phyloP scores from a whole-genome alignment of 1,284 basidiomycete species.

The Apiotrichum siamense region DNA sequence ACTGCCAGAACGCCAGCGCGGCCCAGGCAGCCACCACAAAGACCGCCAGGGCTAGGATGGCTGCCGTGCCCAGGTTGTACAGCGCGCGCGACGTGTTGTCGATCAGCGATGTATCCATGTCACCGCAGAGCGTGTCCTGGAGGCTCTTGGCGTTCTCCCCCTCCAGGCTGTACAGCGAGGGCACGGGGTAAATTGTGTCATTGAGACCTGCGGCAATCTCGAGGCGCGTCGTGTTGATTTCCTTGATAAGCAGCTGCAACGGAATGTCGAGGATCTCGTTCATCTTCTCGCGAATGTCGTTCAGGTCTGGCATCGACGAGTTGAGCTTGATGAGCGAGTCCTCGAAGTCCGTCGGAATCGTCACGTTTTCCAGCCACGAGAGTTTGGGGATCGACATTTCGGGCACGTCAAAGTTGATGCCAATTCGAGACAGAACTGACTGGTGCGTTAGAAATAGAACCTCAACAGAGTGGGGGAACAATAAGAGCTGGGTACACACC shows the following conservation, averaged over 20 bases:
- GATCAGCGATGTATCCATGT: conserved; percentile 72
- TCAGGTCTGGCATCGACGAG: conserved; percentile 69
- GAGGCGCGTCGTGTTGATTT: conserved; percentile 80
- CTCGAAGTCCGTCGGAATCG: conserved; percentile 72
- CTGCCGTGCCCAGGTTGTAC: conserved; percentile 68
- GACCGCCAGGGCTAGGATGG: conserved; percentile 59
- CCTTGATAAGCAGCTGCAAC: conserved; percentile 73
- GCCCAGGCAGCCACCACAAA: conserved; percentile 41
- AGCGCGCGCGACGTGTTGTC: conserved; percentile 74
- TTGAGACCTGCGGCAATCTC: conserved; percentile 58
- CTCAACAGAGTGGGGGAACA: not conserved
- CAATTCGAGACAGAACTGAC: conserved; percentile 60
- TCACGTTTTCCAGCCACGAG: conserved; percentile 66
- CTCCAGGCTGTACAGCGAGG: conserved; percentile 37
- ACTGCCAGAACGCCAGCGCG: conserved; percentile 43
- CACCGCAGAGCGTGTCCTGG: conserved; percentile 54
- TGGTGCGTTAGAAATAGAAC: conserved; percentile 4
- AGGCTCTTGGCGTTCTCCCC: conserved; percentile 21
- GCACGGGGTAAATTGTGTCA: conserved; percentile 65
- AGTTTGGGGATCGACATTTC: conserved; percentile 68
- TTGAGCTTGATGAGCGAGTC: conserved; percentile 69
- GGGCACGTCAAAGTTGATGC: conserved; percentile 59
- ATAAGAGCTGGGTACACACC: conserved; percentile 22
- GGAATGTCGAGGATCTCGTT: conserved; percentile 70
- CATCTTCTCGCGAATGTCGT: conserved; percentile 66